Base-by-base conservation (phyloP, 768 basidiomycete genomes). In the Boletellus ananiceps region DNA sequence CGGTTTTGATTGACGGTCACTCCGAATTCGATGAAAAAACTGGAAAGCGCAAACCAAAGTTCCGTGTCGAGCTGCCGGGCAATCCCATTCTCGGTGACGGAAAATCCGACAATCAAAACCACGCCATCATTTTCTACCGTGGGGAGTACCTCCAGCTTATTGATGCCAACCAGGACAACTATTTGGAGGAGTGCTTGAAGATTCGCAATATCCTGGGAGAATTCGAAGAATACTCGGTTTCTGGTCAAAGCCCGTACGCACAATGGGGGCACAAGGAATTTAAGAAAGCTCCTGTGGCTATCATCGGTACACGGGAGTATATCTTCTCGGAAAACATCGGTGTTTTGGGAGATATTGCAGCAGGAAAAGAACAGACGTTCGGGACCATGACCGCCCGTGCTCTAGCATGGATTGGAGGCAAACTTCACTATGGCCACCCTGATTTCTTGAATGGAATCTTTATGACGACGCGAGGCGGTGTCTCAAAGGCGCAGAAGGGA, bases 301-400 rank as follows among this genome's bases (percentile, higher is more conserved):
- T 99, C 66, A 82, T 99, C 55, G 96, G 96, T 61, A 96, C 96
- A 5, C 85, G 96, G 68, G 96, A 99, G 73, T 99, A 99, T 72
- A 97, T 99, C 65, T 99, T 99, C 76, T 98, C 96, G 45, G 96
- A 98, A 75, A 98, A 98, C 67, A 98, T 98, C 59, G 96, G 96
- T 76, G 91, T 99, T 32, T 79, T 99, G 52, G 96, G 96, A 69
- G 96, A 99, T 68, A 93, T 99, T 55, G 96, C 96, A 40, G 96
- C 96, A 51, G 96, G 96, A 43, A 98, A 99, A 76, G 96, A 99
- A 72, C 96, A 99, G 72, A 99, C 96, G 40, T 99, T 99, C 70
- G 96, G 96, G 71, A 99, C 96, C 9, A 84, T 98, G 78, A 93
- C 94, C 0, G 95, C 95, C 35, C 87, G 95, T 64, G 86, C 89